Evolutionary conservation across 1,284 basidiomycete genomes (phyloP).

Genomic region (Sanghuangporus sanghuang): DNA sequence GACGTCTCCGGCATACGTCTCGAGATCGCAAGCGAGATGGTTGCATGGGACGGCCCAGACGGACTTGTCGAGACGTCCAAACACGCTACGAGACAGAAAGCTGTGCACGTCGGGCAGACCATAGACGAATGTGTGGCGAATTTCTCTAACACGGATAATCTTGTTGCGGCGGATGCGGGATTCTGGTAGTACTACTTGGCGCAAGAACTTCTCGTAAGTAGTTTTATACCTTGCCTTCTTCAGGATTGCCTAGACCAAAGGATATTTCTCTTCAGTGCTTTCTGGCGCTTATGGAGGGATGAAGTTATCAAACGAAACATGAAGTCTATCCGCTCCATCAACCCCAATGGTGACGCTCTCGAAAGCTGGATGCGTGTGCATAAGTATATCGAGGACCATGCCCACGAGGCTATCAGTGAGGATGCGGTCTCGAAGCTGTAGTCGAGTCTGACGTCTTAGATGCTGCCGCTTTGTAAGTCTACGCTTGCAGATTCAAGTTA

Average conservation of each 20-base stretch:
- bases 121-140: conserved; percentile 38
- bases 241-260: neutral
- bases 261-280: conserved; percentile 21
- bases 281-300: conserved; percentile 38
- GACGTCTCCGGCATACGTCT: conserved; percentile 36
- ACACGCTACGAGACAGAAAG: conserved; percentile 38
- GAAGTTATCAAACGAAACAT: conserved; percentile 39
- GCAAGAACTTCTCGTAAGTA: conserved; percentile 32
- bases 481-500: too few species aligned
- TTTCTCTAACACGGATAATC: conserved; percentile 29
- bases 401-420: neutral
- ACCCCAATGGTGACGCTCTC: conserved; percentile 28
- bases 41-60: conserved; percentile 34
- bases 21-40: conserved; percentile 37
- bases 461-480: too few species aligned
- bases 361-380: conserved; percentile 27
- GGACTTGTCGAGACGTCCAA: conserved; percentile 36
- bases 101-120: conserved; percentile 32
- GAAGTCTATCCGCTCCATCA: conserved; percentile 34
- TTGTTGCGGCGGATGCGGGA: conserved; percentile 25
- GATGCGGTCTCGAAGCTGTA: neutral
- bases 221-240: neutral
- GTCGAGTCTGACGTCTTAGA: neutral
- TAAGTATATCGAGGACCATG: conserved; percentile 17
- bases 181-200: conserved; percentile 21